Evolutionary conservation across 2,329 filamentous ascomycete genomes (phyloP), one percentile per base, ranked within the genome.

Genomic region (Aspergillus sp.): DNA sequence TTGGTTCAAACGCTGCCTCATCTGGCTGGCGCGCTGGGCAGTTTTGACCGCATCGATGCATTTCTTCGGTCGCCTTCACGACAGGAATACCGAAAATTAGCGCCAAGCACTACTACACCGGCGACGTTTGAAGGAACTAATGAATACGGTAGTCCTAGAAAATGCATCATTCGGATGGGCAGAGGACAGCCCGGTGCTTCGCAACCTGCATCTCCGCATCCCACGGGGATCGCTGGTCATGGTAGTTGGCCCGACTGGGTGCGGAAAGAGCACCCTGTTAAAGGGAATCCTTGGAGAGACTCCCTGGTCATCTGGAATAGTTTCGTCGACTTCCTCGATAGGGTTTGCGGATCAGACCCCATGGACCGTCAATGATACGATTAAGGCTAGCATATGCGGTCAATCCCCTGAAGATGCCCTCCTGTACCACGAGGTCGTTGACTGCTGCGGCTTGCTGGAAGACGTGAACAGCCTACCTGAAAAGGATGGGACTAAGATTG

Each of bases 241-340:
- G 61, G 45, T 81, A 2, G 67, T 80, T 1, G 80, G 80, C 0
- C 74, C 72, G 0, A 78, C 81, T 0, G 80, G 79, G 0, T 77
- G 76, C n/a, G 80, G 81, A 15, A 49, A 49, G 23, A 49, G 23
- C 15, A 49, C 47, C 23, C 23, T 49, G 13, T 15, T 25, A 5
- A 49, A 30, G 25, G 47, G 23, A n/a, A 49, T 49, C 15, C 23
- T 49, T 1, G 47, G 47, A 10, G 47, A 49, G 15, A 28, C 28
- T n/a, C 17, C 47, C 28, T 25, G 23, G 25, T 23, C n/a, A 12
- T 10, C 5, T n/a, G 47, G 47, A 28, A 15, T 25, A 10, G 25
- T 49, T 17, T 10, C 7, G 4, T n/a, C 23, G 9, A 30, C 47
- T 17, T 30, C 23, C 12, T n/a, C 47, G 3, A 32, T 49, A 4